Evolutionary conservation across 1,139 yeast species (phyloP).

Genomic region (Geotrichum macrosporum): DNA sequence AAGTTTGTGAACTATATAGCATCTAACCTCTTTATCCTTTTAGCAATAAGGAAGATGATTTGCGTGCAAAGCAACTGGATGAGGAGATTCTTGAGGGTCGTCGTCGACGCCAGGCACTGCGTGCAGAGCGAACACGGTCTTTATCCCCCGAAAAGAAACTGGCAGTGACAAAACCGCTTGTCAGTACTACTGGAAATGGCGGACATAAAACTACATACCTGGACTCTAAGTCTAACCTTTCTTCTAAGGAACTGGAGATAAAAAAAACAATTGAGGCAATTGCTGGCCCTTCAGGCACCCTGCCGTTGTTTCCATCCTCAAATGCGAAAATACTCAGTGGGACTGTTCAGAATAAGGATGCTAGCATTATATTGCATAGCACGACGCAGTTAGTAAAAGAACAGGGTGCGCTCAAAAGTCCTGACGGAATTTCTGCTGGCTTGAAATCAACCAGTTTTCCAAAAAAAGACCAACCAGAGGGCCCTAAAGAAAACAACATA

Average conservation of each 20-base stretch:
- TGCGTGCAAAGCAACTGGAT: slow-evolving; percentile 37
- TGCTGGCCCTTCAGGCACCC: slow-evolving; percentile 26
- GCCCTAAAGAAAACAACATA: too few relatives aligned
- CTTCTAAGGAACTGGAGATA: slow-evolving; percentile 27
- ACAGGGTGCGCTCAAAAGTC: neutral
- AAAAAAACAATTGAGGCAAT: slow-evolving; percentile 26
- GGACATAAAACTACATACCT: slow-evolving; percentile 12
- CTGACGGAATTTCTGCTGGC: neutral
- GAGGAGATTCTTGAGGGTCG: slow-evolving; percentile 37
- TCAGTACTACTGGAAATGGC: slow-evolving; percentile 1
- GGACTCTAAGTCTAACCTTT: slow-evolving; percentile 7
- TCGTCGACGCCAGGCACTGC: slow-evolving; percentile 32
- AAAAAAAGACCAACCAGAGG: too few relatives aligned
- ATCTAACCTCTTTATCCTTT: neutral
- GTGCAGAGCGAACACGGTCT: slow-evolving; percentile 33
- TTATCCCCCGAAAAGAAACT: slow-evolving; percentile 28
- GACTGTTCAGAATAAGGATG: neutral
- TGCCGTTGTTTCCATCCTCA: slow-evolving; percentile 17
- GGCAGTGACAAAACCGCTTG: slow-evolving; percentile 6
- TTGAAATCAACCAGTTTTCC: neutral
- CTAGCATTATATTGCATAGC: neutral
- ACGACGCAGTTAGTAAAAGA: neutral
- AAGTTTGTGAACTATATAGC: neutral
- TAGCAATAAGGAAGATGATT: slow-evolving; percentile 39
- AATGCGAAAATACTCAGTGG: neutral